Evolutionary conservation across 129 eudicot species (phyloP), one percentile per base, ranked within the genome.

Genomic region (Calendula officinalis): DNA sequence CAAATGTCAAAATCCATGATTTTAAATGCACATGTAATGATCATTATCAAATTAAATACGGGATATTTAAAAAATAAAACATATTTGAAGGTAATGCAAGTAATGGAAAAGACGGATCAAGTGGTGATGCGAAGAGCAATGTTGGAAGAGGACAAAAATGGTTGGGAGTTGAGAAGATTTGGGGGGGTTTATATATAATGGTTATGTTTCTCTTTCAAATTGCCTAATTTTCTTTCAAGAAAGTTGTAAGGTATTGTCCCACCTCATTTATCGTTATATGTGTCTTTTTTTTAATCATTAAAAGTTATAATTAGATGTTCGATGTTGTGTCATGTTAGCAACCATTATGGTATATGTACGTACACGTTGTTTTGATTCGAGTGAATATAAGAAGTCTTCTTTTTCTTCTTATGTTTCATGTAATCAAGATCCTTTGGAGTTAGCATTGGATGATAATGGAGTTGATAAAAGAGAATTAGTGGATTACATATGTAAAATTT

Each of bases 81-180:
- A n/a, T n/a, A n/a, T n/a, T n/a, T n/a, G n/a, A n/a, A 78, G 88
- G 72, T 40, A 69, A 54, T 22, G 30, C 30, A 22, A 22, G 30
- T 22, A 22, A 22, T 15, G 75, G 75, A 10, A 52, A 72, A 27
- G 54, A 10, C 8, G 78, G 61, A 59, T 27, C 85, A 43, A 76
- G 75, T 57, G 80, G 75, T 17, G 40, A 57, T 52, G n/a, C 41
- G n/a, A 75, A 67, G n/a, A 79, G 61, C 67, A 77, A 74, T 27
- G 83, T 50, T 62, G 79, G 77, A 35, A 70, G 55, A 39, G 75
- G 77, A 66, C 66, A 60, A 58, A 70, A 58, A 45, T 65, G 83
- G 78, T 40, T 82, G 59, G 68, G 64, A 45, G 66, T 72, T 60
- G 79, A 67, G 43, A 66, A 56, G 58, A 2, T 70, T 36, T 47